A percentile compares a stretch with the other conserved stretches of the same genome.
Evolutionary conservation across 371 early-diverging fungal genomes (phyloP).

Genomic region (Amoeboaphelidium occidentale): DNA sequence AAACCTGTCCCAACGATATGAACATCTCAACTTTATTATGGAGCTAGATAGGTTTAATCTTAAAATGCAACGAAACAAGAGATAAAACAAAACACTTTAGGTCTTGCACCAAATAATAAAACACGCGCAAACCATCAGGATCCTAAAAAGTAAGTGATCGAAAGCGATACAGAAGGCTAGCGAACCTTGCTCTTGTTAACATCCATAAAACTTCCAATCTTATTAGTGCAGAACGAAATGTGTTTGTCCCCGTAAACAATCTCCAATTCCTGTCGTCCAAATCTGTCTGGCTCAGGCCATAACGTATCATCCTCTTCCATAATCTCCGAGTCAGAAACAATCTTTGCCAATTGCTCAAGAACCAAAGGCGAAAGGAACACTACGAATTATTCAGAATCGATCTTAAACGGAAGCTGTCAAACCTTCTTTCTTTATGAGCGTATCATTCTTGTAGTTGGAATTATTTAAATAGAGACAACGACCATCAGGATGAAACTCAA

Average conservation of each 20-base stretch:
- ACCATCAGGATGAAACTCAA: conserved; percentile 74
- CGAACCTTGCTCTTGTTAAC: conserved; percentile 55
- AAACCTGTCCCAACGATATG: too few species aligned
- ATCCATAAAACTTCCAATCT: conserved; percentile 72
- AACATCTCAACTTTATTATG: too few species aligned
- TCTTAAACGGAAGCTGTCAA: background rate
- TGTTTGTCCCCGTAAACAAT: conserved; percentile 67
- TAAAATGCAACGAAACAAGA: conserved; percentile 80
- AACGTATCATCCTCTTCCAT: conserved; percentile 72
- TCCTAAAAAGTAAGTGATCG: too few species aligned
- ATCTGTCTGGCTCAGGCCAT: conserved; percentile 77
- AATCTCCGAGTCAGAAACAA: conserved; percentile 65
- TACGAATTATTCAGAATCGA: conserved; percentile 9
- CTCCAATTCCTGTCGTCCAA: conserved; percentile 83
- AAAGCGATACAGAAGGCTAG: too few species aligned
- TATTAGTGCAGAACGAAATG: conserved; percentile 75
- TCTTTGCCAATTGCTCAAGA: conserved; percentile 58
- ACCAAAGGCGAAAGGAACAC: conserved; percentile 52
- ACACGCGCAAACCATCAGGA: conserved; percentile 75
- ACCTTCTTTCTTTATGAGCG: conserved; percentile 81
- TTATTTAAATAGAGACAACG: conserved; percentile 85
- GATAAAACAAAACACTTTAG: conserved; percentile 84
- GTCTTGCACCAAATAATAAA: conserved; percentile 93
- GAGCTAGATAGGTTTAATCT: conserved; percentile 27
- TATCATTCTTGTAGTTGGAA: conserved; percentile 90